Percentiles rank a stretch among this genome's conserved stretches.
Conservation (phyloP, 495 filamentous ascomycete species). For the Lophiotrema nucula region DNA sequence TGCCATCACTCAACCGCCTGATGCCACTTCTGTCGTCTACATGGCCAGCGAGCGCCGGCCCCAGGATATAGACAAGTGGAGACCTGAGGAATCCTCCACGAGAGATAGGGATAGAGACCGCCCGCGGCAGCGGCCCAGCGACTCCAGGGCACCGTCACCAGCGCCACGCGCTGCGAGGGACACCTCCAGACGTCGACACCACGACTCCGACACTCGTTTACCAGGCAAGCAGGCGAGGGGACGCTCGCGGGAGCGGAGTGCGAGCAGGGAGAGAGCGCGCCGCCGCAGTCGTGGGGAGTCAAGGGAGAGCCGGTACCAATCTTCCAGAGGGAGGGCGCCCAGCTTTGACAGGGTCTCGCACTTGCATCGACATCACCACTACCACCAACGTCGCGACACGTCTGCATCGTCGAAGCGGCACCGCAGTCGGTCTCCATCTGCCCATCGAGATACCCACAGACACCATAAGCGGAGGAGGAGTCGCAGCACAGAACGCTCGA, state of each 20-base stretch:
- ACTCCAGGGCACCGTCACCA: slow-evolving; percentile 30
- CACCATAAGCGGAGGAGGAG: slow-evolving; percentile 34
- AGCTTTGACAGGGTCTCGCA: slow-evolving; percentile 36
- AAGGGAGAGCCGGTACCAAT: slow-evolving; percentile 33
- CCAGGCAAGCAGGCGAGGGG: slow-evolving; percentile 23
- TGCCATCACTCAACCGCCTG: slow-evolving; percentile 23
- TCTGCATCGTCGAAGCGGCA: slow-evolving; percentile 38
- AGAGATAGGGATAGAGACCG: slow-evolving; percentile 31
- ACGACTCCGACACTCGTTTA: slow-evolving; percentile 24
- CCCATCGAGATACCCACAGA: slow-evolving; percentile 26
- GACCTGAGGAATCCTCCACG: slow-evolving; percentile 36
- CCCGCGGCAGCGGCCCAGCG: slow-evolving; percentile 13
- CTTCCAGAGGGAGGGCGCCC: slow-evolving; percentile 31
- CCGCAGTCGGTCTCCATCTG: slow-evolving; percentile 34
- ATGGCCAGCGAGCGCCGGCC: slow-evolving; percentile 39
- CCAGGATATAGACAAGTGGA: slow-evolving; percentile 40
- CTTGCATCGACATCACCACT: slow-evolving; percentile 23
- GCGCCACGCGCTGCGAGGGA: slow-evolving; percentile 34
- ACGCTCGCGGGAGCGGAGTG: slow-evolving; percentile 30
- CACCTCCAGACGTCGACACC: slow-evolving; percentile 27
- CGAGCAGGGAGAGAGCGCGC: slow-evolving; percentile 23
- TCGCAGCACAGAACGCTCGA: slow-evolving; percentile 34
- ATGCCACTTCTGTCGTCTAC: slow-evolving; percentile 37
- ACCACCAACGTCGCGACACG: slow-evolving; percentile 27
- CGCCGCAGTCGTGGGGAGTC: slow-evolving; percentile 29